These are phyloP conservation scores for Alternaria hordeiaustralica DNA, from an alignment of 2,329 filamentous ascomycete genomes.

Conservation along the genomic window DNA sequence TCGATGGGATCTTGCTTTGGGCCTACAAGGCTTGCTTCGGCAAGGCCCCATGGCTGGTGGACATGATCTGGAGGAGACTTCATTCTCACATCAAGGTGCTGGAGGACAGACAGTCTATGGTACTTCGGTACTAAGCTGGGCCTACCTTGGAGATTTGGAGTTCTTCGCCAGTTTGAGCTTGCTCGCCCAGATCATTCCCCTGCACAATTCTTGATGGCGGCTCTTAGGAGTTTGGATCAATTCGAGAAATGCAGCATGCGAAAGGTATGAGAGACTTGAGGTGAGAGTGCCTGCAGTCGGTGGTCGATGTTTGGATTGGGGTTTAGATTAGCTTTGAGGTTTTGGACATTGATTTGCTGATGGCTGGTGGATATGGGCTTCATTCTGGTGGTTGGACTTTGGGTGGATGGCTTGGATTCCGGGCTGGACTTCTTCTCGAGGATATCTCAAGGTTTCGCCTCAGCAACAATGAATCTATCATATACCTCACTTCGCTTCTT, in stretches of 20 bases:
- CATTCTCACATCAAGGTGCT: constrained; percentile 9
- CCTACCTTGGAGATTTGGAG: constrained; percentile 8
- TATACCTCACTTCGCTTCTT: neutral
- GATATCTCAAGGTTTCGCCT: constrained; percentile 1
- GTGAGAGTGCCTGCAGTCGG: constrained; percentile 1
- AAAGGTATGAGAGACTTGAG: constrained; percentile 3
- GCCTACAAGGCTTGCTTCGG: constrained; percentile 5
- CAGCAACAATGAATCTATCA: constrained; percentile 6
- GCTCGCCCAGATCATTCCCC: neutral
- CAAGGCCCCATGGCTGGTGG: constrained; percentile 6
- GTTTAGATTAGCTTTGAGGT: neutral
- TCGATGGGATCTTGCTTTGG: constrained; percentile 9
- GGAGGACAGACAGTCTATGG: constrained; percentile 19
- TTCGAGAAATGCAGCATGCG: constrained; percentile 14
- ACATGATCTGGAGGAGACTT: constrained; percentile 12
- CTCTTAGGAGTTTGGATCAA: constrained; percentile 11
- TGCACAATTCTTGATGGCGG: constrained; percentile 15
- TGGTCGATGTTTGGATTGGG: constrained; percentile 8
- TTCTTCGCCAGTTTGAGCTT: neutral
- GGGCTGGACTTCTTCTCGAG: neutral
- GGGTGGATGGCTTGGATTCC: neutral
- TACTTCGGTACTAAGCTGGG: constrained; percentile 14
- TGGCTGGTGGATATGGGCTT: constrained; percentile 6
- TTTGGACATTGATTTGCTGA: constrained; percentile 4
- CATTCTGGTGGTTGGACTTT: neutral